Percentiles rank a stretch among this genome's conserved stretches.
Evolutionary conservation across 2,329 filamentous ascomycete species (phyloP).

Genomic region (Aaosphaeria arxii): DNA sequence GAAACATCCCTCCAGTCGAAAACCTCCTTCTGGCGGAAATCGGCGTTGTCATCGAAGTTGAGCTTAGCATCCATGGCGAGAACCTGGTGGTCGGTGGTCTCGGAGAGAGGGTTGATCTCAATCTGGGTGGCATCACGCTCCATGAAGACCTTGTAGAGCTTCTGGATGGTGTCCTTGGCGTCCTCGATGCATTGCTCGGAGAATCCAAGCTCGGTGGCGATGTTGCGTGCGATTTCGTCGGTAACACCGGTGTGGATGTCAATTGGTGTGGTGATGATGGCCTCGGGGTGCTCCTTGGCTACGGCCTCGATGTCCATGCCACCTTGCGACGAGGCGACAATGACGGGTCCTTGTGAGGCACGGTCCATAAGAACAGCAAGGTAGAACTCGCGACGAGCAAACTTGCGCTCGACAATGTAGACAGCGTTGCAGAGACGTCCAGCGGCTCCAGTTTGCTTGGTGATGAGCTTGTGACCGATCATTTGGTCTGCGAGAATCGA

Average conservation of each 20-base stretch:
- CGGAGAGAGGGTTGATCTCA: slow-evolving; percentile 98
- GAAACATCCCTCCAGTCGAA: slow-evolving; percentile 91
- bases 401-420: slow-evolving; percentile 99
- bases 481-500: slow-evolving; percentile 98
- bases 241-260: slow-evolving; percentile 95
- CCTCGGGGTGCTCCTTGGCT: slow-evolving; percentile 94
- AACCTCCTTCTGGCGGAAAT: slow-evolving; percentile 95
- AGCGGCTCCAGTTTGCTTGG: slow-evolving; percentile 94
- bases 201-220: slow-evolving; percentile 91
- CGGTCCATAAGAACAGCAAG: slow-evolving; percentile 98
- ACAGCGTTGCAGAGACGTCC: slow-evolving; percentile 96
- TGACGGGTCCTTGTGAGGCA: slow-evolving; percentile 83
- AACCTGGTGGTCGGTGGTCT: slow-evolving; percentile 97
- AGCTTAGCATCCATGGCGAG: slow-evolving; percentile 99
- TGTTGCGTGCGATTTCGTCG: slow-evolving; percentile 86
- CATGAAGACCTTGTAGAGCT: slow-evolving; percentile 97
- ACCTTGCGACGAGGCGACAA: slow-evolving; percentile 96
- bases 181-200: slow-evolving; percentile 96
- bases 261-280: slow-evolving; percentile 90
- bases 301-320: slow-evolving; percentile 99
- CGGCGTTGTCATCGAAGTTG: slow-evolving; percentile 97
- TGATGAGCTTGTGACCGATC: slow-evolving; percentile 99
- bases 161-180: slow-evolving; percentile 94
- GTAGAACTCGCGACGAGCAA: slow-evolving; percentile 98
- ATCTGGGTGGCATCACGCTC: slow-evolving; percentile 99